phyloP scores from a whole-genome alignment of 306 rosid species.

The Castanea crenata region DNA sequence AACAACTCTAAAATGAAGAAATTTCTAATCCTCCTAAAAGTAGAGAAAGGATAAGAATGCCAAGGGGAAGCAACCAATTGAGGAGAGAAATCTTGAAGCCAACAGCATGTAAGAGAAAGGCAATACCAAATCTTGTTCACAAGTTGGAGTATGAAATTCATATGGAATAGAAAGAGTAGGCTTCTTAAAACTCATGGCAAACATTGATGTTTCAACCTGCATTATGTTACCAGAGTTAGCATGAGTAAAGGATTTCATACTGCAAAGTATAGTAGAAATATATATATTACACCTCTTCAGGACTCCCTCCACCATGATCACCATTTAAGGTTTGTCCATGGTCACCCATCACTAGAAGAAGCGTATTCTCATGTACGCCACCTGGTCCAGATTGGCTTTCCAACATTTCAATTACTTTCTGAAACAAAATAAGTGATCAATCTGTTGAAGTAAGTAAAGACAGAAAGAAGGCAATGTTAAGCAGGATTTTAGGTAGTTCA shows the following conservation, averaged over 20 bases:
- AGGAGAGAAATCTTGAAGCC: constrained; percentile 1
- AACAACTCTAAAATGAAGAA: constrained; percentile 6
- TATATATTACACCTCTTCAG: constrained; percentile 73
- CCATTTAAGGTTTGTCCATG: constrained; percentile 98
- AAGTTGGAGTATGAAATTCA: constrained; percentile 49
- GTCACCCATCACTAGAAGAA: constrained; percentile 98
- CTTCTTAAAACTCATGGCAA: constrained; percentile 82
- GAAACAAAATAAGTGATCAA: constrained; percentile 33
- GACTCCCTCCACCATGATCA: constrained; percentile 98
- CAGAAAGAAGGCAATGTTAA: neutral
- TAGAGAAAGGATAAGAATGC: neutral
- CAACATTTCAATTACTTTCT: constrained; percentile 81
- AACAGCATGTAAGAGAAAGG: constrained; percentile 20
- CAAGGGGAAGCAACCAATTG: constrained; percentile 5
- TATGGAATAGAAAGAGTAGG: constrained; percentile 42
- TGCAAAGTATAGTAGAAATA: neutral
- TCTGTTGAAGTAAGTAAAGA: neutral
- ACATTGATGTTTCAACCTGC: constrained; percentile 89
- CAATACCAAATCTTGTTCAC: constrained; percentile 68
- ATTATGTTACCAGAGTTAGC: constrained; percentile 30
- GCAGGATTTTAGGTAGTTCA: neutral
- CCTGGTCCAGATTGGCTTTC: constrained; percentile 75
- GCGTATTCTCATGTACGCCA: constrained; percentile 81
- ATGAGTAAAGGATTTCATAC: neutral
- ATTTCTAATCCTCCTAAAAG: neutral